A percentile compares a stretch with the other conserved stretches of the same genome.
Evolutionary conservation across 2,329 filamentous ascomycete genomes (phyloP).

Genomic region (Parascedosporium putredinis): DNA sequence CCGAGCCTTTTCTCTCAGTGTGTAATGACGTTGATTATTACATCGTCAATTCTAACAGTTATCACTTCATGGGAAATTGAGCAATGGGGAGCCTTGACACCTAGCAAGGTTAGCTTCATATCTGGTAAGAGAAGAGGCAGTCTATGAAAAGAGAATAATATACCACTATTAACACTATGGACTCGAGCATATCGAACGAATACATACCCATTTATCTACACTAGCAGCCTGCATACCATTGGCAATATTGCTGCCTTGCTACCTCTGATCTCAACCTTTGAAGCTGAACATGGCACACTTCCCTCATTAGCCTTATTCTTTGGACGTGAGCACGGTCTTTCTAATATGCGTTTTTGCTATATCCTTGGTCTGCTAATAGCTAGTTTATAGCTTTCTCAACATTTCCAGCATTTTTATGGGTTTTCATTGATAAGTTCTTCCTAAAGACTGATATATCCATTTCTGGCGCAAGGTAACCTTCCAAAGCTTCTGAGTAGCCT

Average conservation of each 20-base stretch:
- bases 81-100: constrained; percentile 70
- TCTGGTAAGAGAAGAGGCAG: too few relatives aligned
- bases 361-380: too few relatives aligned
- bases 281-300: constrained; percentile 83
- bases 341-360: too few relatives aligned
- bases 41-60: constrained; percentile 42
- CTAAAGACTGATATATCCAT: constrained; percentile 62
- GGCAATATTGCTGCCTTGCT: constrained; percentile 72
- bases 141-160: too few relatives aligned
- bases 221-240: constrained; percentile 67
- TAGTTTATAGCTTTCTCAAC: constrained; percentile 58
- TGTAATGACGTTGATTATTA: too few relatives aligned
- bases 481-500: too few relatives aligned
- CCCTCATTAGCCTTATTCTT: constrained; percentile 80
- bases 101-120: constrained; percentile 53
- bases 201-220: constrained; percentile 81
- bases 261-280: constrained; percentile 88
- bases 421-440: constrained; percentile 65
- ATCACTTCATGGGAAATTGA: constrained; percentile 59
- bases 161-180: too few relatives aligned
- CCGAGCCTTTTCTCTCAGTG: too few relatives aligned
- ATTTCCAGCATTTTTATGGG: constrained; percentile 72
- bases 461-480: constrained; percentile 66
- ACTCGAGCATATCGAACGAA: constrained; percentile 92
- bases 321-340: constrained; percentile 83